phyloP scores from a whole-genome alignment of 441 rosid species.

The Populus hybrid region DNA sequence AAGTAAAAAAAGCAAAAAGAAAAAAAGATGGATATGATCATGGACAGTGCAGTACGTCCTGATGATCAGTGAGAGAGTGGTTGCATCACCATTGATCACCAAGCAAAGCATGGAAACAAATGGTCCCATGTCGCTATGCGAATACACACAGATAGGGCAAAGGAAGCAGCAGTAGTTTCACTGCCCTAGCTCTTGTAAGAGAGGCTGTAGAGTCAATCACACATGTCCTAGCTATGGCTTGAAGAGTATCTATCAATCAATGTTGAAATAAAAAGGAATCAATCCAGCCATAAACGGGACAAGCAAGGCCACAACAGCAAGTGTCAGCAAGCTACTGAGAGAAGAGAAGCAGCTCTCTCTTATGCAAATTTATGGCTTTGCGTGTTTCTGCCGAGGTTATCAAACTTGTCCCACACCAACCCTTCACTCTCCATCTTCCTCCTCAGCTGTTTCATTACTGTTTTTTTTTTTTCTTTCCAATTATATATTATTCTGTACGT shows the following conservation, averaged over 20 bases:
- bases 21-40: not conserved
- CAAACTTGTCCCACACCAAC: not conserved
- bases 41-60: not conserved
- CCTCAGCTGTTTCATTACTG: not conserved
- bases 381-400: not conserved
- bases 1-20: not conserved
- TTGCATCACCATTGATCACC: not conserved
- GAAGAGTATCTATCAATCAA: not conserved
- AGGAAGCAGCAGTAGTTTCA: not conserved
- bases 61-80: not conserved
- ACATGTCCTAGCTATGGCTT: not conserved
- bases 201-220: not conserved
- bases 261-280: not conserved
- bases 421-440: not conserved
- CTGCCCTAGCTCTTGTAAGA: not conserved
- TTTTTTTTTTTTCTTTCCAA: not conserved
- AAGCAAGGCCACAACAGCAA: no score
- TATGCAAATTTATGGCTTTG: not conserved
- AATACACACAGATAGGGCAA: not conserved
- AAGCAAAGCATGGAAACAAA: not conserved
- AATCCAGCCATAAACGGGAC: not conserved
- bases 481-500: no score
- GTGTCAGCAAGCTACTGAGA: not conserved
- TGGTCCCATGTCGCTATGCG: not conserved
- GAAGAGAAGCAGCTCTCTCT: not conserved